A percentile compares a stretch with the other conserved stretches of the same genome.
Conservation (phyloP, 2,329 filamentous ascomycete species). For the Ceratocystis albifundus region DNA sequence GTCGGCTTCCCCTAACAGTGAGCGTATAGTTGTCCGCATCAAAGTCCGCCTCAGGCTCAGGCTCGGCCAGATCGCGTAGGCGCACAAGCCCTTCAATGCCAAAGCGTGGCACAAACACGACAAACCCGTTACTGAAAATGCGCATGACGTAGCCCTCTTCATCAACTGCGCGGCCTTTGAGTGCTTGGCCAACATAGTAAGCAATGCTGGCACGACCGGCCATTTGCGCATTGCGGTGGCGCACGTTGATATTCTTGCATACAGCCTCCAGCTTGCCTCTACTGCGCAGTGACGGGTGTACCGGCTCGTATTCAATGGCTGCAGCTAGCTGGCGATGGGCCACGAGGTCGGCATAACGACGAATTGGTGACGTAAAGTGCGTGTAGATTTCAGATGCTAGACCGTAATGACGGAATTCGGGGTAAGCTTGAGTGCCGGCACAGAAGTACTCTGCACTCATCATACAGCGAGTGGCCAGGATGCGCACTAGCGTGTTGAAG, state of each 20-base stretch:
- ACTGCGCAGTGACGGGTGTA: slow-evolving; percentile 71
- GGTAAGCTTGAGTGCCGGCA: slow-evolving; percentile 81
- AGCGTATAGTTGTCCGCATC: slow-evolving; percentile 79
- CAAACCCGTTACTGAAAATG: slow-evolving; percentile 93
- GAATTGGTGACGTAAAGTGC: slow-evolving; percentile 94
- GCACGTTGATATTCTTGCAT: slow-evolving; percentile 96
- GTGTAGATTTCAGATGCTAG: slow-evolving; percentile 96
- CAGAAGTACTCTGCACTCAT: slow-evolving; percentile 98
- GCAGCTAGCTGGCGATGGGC: slow-evolving; percentile 90
- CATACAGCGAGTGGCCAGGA: slow-evolving; percentile 98
- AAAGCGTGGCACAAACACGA: slow-evolving; percentile 90
- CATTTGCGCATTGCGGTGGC: slow-evolving; percentile 93
- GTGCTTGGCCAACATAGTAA: slow-evolving; percentile 94
- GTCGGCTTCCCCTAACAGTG: slow-evolving; percentile 43
- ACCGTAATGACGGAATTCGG: slow-evolving; percentile 94
- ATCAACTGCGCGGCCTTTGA: slow-evolving; percentile 49
- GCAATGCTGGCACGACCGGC: slow-evolving; percentile 89
- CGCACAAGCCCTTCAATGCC: slow-evolving; percentile 89
- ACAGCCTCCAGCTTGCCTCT: slow-evolving; percentile 80
- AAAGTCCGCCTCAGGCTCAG: slow-evolving; percentile 68
- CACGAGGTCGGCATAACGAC: slow-evolving; percentile 91
- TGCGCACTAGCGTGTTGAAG: slow-evolving; percentile 96
- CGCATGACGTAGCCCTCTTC: slow-evolving; percentile 96
- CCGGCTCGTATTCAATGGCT: slow-evolving; percentile 80
- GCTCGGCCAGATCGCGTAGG: slow-evolving; percentile 61